These are phyloP conservation scores for Candida pseudocylindracea DNA, from an alignment of 1,139 yeast genomes.

Conservation along the genomic window DNA sequence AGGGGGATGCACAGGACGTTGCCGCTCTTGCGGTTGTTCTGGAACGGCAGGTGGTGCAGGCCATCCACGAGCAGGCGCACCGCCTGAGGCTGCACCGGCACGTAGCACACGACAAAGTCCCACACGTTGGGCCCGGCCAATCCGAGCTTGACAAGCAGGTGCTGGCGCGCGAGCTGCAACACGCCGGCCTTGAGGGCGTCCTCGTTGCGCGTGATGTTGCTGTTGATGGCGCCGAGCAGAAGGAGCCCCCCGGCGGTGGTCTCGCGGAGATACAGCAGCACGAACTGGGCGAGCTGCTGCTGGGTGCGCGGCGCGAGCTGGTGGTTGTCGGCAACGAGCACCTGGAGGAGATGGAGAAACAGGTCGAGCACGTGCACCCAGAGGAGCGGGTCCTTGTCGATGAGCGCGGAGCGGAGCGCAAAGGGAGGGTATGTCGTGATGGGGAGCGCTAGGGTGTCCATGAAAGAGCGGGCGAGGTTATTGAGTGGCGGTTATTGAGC, in stretches of 20 bases:
- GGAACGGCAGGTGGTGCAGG: slow-evolving; percentile 18
- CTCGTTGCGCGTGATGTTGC: slow-evolving; percentile 36
- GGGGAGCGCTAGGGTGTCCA: slow-evolving; percentile 11
- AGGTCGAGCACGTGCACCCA: slow-evolving; percentile 54
- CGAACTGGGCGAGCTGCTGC: slow-evolving; percentile 33
- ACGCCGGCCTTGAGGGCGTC: slow-evolving; percentile 23
- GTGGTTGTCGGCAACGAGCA: slow-evolving; percentile 11
- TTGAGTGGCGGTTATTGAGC: no score
- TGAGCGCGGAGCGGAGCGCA: slow-evolving; percentile 43
- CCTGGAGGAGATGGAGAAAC: slow-evolving; percentile 28
- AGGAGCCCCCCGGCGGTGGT: slow-evolving; percentile 21
- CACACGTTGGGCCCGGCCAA: slow-evolving; percentile 37
- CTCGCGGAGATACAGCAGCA: slow-evolving; percentile 6
- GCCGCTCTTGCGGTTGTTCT: slow-evolving; percentile 27
- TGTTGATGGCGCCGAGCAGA: slow-evolving; percentile 48
- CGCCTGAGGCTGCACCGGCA: slow-evolving; percentile 16
- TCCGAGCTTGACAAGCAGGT: slow-evolving; percentile 31
- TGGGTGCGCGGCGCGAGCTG: slow-evolving; percentile 26
- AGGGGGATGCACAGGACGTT: slow-evolving; percentile 20
- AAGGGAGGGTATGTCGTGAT: slow-evolving; percentile 59
- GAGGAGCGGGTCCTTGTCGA: slow-evolving; percentile 64
- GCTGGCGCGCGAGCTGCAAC: slow-evolving; percentile 15
- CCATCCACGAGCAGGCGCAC: slow-evolving; percentile 38
- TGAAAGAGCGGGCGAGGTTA: no score
- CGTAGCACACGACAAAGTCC: slow-evolving; percentile 36